Percentiles rank a stretch among this genome's conserved stretches.
Evolutionary conservation across 1,139 yeast species (phyloP).

Genomic region (Zygosaccharomyces pseudobailii): DNA sequence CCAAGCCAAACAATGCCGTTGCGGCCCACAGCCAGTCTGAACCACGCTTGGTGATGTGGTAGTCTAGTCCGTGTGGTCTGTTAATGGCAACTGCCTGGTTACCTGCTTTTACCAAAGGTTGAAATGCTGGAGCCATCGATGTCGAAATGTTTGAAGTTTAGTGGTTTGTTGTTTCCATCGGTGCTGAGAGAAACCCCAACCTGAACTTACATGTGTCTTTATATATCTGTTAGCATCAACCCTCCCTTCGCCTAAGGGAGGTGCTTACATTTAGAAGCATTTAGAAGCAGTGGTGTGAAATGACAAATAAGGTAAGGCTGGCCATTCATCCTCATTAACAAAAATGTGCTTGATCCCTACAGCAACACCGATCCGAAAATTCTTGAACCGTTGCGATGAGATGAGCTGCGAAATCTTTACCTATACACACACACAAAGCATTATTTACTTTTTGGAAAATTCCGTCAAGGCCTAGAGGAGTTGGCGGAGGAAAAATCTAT

Average conservation of each 20-base stretch:
- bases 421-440: neutral
- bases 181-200: too few relatives aligned
- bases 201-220: neutral
- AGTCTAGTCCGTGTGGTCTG: conserved; percentile 42
- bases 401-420: neutral
- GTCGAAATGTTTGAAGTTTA: neutral
- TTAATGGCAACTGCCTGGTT: conserved; percentile 51
- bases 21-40: conserved; percentile 72
- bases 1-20: conserved; percentile 46
- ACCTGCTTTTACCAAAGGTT: conserved; percentile 6
- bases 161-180: too few relatives aligned
- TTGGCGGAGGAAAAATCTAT: conserved; percentile 39
- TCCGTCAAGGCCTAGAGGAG: conserved; percentile 1
- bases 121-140: neutral
- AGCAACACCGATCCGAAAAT: neutral
- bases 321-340: neutral
- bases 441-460: neutral
- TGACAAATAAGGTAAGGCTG: neutral
- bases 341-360: neutral
- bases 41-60: conserved; percentile 55
- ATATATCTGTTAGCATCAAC: neutral
- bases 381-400: conserved; percentile 1
- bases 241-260: neutral
- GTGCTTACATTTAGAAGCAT: neutral
- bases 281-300: neutral